phyloP scores from a whole-genome alignment of 208 protist genomes.

The Polymyxa betae region DNA sequence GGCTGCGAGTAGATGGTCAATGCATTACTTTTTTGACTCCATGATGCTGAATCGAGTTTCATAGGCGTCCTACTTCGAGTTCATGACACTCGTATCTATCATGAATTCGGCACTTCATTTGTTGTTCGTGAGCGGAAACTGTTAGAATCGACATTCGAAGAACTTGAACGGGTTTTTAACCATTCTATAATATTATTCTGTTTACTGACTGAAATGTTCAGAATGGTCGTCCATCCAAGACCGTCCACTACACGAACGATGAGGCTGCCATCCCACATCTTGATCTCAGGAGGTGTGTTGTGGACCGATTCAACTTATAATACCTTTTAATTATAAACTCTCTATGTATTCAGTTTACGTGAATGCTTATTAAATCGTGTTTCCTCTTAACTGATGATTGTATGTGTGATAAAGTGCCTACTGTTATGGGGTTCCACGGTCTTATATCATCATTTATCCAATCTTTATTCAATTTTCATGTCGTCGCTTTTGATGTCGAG shows the following conservation, averaged over 20 bases:
- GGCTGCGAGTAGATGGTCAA: slow-evolving; percentile 70
- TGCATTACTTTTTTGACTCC: not conserved
- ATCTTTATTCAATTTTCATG: no score
- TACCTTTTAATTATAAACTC: not conserved
- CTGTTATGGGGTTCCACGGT: not conserved
- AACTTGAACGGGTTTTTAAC: not conserved
- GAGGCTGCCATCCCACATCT: not conserved
- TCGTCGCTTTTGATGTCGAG: no score
- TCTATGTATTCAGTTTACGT: not conserved
- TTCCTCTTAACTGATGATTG: not conserved
- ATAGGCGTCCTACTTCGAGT: slow-evolving; percentile 3
- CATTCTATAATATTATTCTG: not conserved
- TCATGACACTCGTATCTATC: not conserved
- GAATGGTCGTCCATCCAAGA: not conserved
- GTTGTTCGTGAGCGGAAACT: slow-evolving; percentile 8
- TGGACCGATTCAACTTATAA: not conserved
- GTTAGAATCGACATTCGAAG: slow-evolving; percentile 7
- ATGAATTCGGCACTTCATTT: not conserved
- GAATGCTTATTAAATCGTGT: not conserved
- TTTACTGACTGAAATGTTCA: not conserved
- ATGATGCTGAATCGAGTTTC: not conserved
- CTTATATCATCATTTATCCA: no score
- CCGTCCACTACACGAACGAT: not conserved
- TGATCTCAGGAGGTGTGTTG: not conserved
- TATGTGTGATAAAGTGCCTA: not conserved